Evolutionary conservation across 371 early-diverging fungal genomes (phyloP), one percentile per base, ranked within the genome.

Genomic region (Mortierella sp.): DNA sequence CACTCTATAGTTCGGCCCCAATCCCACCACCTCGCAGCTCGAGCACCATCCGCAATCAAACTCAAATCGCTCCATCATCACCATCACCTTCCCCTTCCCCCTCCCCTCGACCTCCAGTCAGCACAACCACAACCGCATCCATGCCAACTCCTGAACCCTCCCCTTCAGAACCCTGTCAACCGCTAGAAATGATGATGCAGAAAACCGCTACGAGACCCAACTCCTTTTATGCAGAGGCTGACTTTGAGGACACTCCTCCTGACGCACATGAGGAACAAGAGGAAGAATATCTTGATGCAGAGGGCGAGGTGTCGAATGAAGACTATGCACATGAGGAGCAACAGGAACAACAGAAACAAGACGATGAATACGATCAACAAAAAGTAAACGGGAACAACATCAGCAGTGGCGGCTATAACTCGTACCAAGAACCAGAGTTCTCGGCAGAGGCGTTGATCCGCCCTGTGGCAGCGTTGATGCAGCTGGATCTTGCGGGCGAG

Each of bases 1-100:
- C 68, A 24, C 68, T 38, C 11, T 8, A 68, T 24, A 42, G 68
- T 10, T 1, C 38, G 21, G 68, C 42, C 11, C 68, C 68, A 38
- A 68, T 68, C 24, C 68, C 68, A 10, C 68, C 68, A 9, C 68
- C 68, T 10, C 34, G 68, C 19, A 68, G 68, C 68, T 68, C 68
- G 44, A 68, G 68, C 24, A 21, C 68, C 19, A 42, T 68, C 42
- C 68, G 68, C 24, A 68, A 11, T 4, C 68, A 24, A 4, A 21
- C 63, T 16, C 63, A 63, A 63, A 34, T 63, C 13, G 7, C 63
- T 19, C 9, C 34, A 6, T 19, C 31, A 5, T 63, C 34, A 34
- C 2, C 31, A 5, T 63, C 34, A 1, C 34, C 31, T 34, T 34
- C 63, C 8, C 63, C 63, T 63, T 63, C 1, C 58, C 58, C 26